Evolutionary conservation across 768 basidiomycete species (phyloP).

Genomic region (Amanita jacksonii): DNA sequence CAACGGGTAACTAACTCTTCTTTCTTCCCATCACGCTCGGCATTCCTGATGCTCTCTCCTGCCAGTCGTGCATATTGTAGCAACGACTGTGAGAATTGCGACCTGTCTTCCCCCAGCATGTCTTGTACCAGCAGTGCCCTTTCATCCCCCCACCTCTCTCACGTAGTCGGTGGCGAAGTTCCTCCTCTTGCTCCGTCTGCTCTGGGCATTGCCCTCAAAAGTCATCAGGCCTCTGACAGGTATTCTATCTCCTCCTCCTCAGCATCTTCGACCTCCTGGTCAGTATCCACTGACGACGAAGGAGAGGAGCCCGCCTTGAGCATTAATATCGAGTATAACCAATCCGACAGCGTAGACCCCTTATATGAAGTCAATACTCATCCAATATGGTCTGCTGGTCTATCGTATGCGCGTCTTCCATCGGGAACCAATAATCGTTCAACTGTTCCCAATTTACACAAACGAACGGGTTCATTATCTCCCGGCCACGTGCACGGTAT

Average conservation of each 20-base stretch:
- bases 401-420: conserved; percentile 61
- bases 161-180: conserved; percentile 47
- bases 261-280: conserved; percentile 56
- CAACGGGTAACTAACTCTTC: conserved; percentile 55
- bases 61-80: conserved; percentile 61
- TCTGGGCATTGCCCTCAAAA: conserved; percentile 45
- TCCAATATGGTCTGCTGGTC: conserved; percentile 30
- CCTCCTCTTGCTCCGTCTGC: conserved; percentile 59
- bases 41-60: conserved; percentile 13
- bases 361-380: conserved; percentile 28
- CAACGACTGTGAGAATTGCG: conserved; percentile 52
- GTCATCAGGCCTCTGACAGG: conserved; percentile 34
- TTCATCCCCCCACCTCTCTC: conserved; percentile 55
- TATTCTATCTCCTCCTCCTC: conserved; percentile 57
- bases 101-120: conserved; percentile 57
- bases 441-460: conserved; percentile 46
- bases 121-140: conserved; percentile 60
- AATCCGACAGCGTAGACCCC: conserved; percentile 28
- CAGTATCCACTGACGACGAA: conserved; percentile 56
- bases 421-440: conserved; percentile 63
- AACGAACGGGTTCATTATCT: conserved; percentile 38
- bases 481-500: conserved; percentile 27
- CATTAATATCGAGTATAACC: conserved; percentile 24
- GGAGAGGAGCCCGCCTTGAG: conserved; percentile 34
- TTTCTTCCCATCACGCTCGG: conserved; percentile 10